A percentile compares a stretch with the other conserved stretches of the same genome.
These are phyloP conservation scores for Calocera viscosa DNA, from an alignment of 768 basidiomycete genomes.

Conservation along the genomic window DNA sequence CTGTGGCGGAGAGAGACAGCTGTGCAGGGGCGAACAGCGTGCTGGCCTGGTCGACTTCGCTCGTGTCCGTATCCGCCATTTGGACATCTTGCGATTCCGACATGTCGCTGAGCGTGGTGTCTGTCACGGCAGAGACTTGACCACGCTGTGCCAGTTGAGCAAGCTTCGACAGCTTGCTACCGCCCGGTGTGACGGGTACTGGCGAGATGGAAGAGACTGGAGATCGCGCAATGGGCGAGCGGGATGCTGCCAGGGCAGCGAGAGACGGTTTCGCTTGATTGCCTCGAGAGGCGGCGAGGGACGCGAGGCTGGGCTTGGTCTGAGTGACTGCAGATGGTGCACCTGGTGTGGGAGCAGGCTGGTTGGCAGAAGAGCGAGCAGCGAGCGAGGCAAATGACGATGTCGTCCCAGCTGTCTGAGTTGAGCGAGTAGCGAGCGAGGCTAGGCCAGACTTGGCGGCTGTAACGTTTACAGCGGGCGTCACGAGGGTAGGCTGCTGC, in stretches of 20 bases:
- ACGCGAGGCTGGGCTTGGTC: not conserved
- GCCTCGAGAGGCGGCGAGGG: slow-evolving; percentile 12
- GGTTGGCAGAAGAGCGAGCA: slow-evolving; percentile 13
- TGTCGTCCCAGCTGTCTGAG: not conserved
- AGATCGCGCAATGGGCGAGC: slow-evolving; percentile 9
- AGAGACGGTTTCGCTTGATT: slow-evolving; percentile 14
- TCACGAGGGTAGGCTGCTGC: too few species aligned
- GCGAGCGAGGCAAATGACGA: slow-evolving; percentile 16
- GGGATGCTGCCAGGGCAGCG: slow-evolving; percentile 14
- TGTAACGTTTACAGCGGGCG: not conserved
- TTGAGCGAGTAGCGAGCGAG: not conserved
- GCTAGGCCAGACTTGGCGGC: not conserved
- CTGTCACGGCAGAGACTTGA: slow-evolving; percentile 25
- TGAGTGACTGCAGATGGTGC: not conserved
- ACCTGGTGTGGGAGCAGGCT: slow-evolving; percentile 11
- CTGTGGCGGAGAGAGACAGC: slow-evolving; percentile 12
- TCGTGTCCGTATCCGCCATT: not conserved
- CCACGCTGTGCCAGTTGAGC: slow-evolving; percentile 55
- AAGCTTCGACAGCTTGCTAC: slow-evolving; percentile 41
- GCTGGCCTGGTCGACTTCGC: not conserved
- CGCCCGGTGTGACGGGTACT: not conserved
- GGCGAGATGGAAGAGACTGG: not conserved
- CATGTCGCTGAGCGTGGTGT: slow-evolving; percentile 14
- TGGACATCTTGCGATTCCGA: not conserved
- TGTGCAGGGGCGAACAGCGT: not conserved